A percentile compares a stretch with the other conserved stretches of the same genome.
Conservation (phyloP, 2,329 filamentous ascomycete species). For the Epichloe sylvatica region DNA sequence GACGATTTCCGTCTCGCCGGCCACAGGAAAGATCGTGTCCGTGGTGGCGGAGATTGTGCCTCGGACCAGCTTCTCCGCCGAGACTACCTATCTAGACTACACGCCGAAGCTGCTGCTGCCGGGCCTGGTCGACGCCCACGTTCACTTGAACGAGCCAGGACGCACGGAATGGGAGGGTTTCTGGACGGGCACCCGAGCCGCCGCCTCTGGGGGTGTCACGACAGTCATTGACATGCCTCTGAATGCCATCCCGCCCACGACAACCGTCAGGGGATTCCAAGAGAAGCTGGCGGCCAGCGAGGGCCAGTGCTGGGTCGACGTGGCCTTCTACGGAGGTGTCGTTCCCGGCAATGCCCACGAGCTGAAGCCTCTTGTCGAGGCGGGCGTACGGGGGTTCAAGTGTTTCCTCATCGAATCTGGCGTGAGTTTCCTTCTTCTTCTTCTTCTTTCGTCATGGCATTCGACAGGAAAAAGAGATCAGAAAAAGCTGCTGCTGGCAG, state of each 20-base stretch:
- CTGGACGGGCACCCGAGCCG: constrained; percentile 83
- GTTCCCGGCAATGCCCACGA: constrained; percentile 78
- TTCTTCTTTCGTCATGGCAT: neutral
- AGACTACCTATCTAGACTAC: constrained; percentile 66
- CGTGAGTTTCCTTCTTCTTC: constrained; percentile 35
- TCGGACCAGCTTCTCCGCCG: constrained; percentile 55
- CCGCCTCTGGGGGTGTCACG: constrained; percentile 89
- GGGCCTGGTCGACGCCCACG: constrained; percentile 89
- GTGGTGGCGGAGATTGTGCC: constrained; percentile 65
- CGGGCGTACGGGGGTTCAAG: constrained; percentile 89
- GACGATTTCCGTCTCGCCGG: constrained; percentile 64
- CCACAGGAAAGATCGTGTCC: constrained; percentile 71
- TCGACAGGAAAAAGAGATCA: neutral
- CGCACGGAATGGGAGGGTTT: constrained; percentile 98
- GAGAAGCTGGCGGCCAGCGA: constrained; percentile 75
- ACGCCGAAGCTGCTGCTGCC: constrained; percentile 75
- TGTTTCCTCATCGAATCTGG: constrained; percentile 95
- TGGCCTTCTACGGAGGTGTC: constrained; percentile 95
- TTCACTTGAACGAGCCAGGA: constrained; percentile 93
- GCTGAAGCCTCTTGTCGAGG: constrained; percentile 65
- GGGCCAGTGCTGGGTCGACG: constrained; percentile 93
- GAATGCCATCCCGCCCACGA: constrained; percentile 93
- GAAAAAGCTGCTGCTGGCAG: neutral
- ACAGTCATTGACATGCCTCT: constrained; percentile 96
- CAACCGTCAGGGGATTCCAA: constrained; percentile 65